Evolutionary conservation across 495 filamentous ascomycete genomes (phyloP).

Genomic region (Penicillium cinerascens): DNA sequence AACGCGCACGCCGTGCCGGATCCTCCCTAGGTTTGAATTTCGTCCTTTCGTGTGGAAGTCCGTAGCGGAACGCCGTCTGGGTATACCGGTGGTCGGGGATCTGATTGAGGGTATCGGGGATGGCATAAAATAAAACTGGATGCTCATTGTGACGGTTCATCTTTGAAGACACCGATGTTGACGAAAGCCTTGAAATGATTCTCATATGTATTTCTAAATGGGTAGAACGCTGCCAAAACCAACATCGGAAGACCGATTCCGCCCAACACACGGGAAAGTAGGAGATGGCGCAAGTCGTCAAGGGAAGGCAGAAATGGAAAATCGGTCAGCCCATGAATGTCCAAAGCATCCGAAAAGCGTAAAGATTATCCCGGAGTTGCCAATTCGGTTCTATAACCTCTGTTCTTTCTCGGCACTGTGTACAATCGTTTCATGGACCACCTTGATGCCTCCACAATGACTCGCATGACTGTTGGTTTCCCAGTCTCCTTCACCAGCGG

Average conservation of each 20-base stretch:
- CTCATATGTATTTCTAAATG: not conserved
- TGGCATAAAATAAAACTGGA: slow-evolving; percentile 36
- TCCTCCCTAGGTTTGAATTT: too few species aligned
- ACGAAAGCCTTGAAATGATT: not conserved
- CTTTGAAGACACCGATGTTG: slow-evolving; percentile 7
- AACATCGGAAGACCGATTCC: not conserved
- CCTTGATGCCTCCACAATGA: slow-evolving; percentile 25
- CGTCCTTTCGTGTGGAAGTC: too few species aligned
- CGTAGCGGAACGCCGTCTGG: slow-evolving; percentile 16
- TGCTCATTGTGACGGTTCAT: slow-evolving; percentile 19
- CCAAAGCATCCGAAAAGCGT: not conserved
- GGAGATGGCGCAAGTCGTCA: too few species aligned
- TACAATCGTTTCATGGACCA: slow-evolving; percentile 30
- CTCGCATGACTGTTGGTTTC: slow-evolving; percentile 24
- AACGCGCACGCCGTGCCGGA: slow-evolving; percentile 34
- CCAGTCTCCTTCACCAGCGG: slow-evolving; percentile 23
- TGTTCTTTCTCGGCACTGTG: slow-evolving; percentile 21
- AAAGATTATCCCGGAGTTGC: not conserved
- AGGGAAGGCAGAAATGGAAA: not conserved
- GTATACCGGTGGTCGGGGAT: slow-evolving; percentile 29
- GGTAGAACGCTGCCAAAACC: not conserved
- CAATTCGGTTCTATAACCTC: not conserved
- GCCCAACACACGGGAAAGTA: not conserved
- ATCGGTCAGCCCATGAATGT: not conserved
- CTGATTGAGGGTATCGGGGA: slow-evolving; percentile 24